These are phyloP conservation scores for Fusarium transvaalense DNA, from an alignment of 2,329 filamentous ascomycete species.

Conservation along the genomic window DNA sequence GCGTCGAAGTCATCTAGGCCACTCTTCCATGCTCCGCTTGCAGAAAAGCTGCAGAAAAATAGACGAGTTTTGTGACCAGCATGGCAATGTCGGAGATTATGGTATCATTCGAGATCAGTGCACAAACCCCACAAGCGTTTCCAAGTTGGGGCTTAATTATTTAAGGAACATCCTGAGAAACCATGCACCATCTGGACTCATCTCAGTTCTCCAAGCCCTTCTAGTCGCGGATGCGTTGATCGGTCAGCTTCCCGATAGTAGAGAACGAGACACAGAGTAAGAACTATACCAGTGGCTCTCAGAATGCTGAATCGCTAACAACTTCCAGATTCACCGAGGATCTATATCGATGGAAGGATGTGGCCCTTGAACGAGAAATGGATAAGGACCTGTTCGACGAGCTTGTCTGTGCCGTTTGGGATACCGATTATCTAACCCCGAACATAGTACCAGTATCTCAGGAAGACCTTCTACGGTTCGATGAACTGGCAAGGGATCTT, in stretches of 20 bases:
- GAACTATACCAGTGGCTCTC: not conserved
- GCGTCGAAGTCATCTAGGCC: slow-evolving; percentile 21
- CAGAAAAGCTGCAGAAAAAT: slow-evolving; percentile 26
- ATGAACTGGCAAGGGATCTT: slow-evolving; percentile 43
- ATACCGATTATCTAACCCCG: slow-evolving; percentile 3
- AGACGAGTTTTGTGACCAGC: slow-evolving; percentile 1
- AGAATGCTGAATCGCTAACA: slow-evolving; percentile 4
- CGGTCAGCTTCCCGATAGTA: slow-evolving; percentile 17
- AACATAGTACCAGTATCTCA: not conserved
- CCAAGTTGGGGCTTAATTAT: slow-evolving; percentile 29
- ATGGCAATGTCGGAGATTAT: slow-evolving; percentile 1
- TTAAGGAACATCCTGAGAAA: slow-evolving; percentile 38
- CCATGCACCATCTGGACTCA: slow-evolving; percentile 18
- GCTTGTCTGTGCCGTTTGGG: slow-evolving; percentile 44
- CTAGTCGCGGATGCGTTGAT: slow-evolving; percentile 43
- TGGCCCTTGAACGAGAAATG: slow-evolving; percentile 24
- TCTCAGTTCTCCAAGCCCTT: slow-evolving; percentile 31
- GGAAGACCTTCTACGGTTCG: slow-evolving; percentile 32
- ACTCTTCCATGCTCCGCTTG: slow-evolving; percentile 19
- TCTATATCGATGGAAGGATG: slow-evolving; percentile 45
- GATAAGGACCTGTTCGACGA: slow-evolving; percentile 44
- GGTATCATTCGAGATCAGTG: slow-evolving; percentile 19
- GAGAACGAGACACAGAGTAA: slow-evolving; percentile 26
- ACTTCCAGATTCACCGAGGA: slow-evolving; percentile 45
- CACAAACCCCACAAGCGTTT: slow-evolving; percentile 3